Conservation (phyloP, 139 green algal species). For the Chlamydomonas eustigma region DNA sequence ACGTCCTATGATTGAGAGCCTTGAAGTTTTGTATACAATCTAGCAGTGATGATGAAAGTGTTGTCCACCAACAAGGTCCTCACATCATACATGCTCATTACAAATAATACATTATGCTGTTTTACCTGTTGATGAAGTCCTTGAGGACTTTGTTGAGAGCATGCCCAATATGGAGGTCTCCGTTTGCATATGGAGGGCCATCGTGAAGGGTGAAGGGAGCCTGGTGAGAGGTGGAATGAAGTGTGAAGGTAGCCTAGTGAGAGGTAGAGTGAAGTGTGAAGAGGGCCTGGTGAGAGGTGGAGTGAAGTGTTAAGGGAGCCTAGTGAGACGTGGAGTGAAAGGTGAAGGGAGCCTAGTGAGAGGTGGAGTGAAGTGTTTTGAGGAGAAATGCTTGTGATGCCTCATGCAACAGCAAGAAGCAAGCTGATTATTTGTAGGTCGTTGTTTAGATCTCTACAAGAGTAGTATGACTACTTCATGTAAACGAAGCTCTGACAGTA, state of each 20-base stretch:
- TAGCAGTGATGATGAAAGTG: not conserved
- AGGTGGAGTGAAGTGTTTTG: not conserved
- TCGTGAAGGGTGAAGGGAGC: constrained; percentile 94
- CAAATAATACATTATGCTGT: not conserved
- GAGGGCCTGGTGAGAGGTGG: not conserved
- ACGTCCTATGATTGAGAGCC: not conserved
- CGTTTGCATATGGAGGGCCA: constrained; percentile 98
- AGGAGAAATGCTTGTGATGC: not conserved
- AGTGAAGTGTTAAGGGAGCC: not conserved
- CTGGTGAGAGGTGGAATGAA: constrained; percentile 37
- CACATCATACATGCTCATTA: too few species aligned
- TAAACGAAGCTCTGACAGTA: too few species aligned
- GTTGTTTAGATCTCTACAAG: constrained; percentile 4
- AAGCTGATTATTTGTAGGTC: too few species aligned
- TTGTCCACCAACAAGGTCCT: too few species aligned
- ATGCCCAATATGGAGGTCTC: constrained; percentile 96
- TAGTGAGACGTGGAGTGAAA: not conserved
- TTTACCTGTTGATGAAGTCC: constrained; percentile 85
- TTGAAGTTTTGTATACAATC: not conserved
- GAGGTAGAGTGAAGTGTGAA: not conserved
- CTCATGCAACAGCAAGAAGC: not conserved
- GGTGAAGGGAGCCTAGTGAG: not conserved
- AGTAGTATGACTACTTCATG: not conserved
- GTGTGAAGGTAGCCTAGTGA: not conserved
- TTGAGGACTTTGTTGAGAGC: constrained; percentile 99